Percentiles rank a stretch among this genome's conserved stretches.
phyloP scores from a whole-genome alignment of 2,329 filamentous ascomycete species.

The Nannizziopsis arthrosporioides region DNA sequence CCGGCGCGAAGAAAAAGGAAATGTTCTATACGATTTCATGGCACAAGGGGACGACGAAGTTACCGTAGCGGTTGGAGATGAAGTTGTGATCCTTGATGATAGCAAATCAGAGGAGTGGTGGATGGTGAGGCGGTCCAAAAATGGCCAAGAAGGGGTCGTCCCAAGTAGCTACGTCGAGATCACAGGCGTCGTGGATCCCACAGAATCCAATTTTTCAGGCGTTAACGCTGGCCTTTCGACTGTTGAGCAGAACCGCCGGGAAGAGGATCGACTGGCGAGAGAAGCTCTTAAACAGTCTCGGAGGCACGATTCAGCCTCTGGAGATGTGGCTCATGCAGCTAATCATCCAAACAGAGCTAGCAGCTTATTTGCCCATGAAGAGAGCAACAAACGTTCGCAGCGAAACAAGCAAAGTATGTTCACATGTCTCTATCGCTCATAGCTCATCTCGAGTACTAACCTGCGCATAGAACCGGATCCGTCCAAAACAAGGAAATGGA shows the following conservation, averaged over 20 bases:
- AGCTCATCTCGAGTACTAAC: background rate
- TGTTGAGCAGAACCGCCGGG: slow-evolving; percentile 64
- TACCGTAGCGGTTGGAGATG: slow-evolving; percentile 77
- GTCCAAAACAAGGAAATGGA: slow-evolving; percentile 80
- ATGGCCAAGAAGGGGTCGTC: slow-evolving; percentile 88
- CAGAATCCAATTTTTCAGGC: slow-evolving; percentile 42
- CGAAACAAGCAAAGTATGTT: slow-evolving; percentile 55
- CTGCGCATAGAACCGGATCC: slow-evolving; percentile 59
- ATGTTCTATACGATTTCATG: slow-evolving; percentile 89
- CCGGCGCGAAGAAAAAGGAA: slow-evolving; percentile 63
- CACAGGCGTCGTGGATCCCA: slow-evolving; percentile 52
- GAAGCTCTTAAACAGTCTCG: slow-evolving; percentile 58
- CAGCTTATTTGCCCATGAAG: slow-evolving; percentile 58
- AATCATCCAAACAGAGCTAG: slow-evolving; percentile 66
- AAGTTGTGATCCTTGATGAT: slow-evolving; percentile 82
- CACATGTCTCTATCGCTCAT: slow-evolving; percentile 21
- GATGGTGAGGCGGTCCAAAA: slow-evolving; percentile 83
- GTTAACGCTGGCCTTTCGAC: slow-evolving; percentile 52
- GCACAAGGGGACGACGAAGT: slow-evolving; percentile 95
- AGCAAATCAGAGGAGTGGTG: slow-evolving; percentile 95
- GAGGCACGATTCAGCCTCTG: slow-evolving; percentile 41
- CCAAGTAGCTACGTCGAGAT: slow-evolving; percentile 94
- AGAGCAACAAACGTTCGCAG: slow-evolving; percentile 61
- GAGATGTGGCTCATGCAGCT: slow-evolving; percentile 67
- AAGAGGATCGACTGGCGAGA: slow-evolving; percentile 74